Evolutionary conservation across 164 flowering plant species (phyloP), one percentile per base, ranked within the genome.

Genomic region (Kingdonia uniflora): DNA sequence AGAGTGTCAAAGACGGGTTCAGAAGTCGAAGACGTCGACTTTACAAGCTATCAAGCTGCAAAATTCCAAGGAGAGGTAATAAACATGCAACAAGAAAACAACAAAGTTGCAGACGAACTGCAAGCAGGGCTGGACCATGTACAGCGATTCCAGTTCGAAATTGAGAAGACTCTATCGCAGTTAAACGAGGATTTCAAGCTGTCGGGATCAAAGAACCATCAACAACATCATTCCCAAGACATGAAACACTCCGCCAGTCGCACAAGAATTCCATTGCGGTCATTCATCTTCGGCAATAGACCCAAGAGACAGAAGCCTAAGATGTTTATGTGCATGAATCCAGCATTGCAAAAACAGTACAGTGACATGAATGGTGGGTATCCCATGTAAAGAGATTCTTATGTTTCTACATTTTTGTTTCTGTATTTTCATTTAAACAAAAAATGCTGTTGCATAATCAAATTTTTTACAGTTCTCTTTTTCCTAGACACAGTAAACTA

Each of bases 41-140:
- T 90, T 38, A 84, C 80, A 19, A 68, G 74, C 54, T 74, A 75
- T 54, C 88, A 90, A 59, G 94, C 95, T 21, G 87, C 85, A 13
- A 86, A 84, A 65, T 81, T 90, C 51, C 90, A 84, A 69, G 95
- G 97, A 16, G 97, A 90, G 71, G 68, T 82, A 50, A 54, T 74
- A 61, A 90, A 82, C 74, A 90, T 90, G 97, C 72, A 84, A 59
- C 94, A 90, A 69, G 95, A 90, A 72, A 89, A 84, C 51, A 79
- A 77, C 64, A 86, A 80, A 65, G 88, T 84, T 39, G 82, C 80
- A 24, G 78, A 82, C 41, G 97, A 90, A 67, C 55, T 90, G 47
- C 78, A 85, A 57, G 77, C 82, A 19, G 91, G 87, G 20, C 10
- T 81, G 26, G 89, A 87, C 60, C 82, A 77, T 57, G 74, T 75